Evolutionary conservation across 176 grass and related monocot genomes (phyloP).

Genomic region (Oryza glumipatula): DNA sequence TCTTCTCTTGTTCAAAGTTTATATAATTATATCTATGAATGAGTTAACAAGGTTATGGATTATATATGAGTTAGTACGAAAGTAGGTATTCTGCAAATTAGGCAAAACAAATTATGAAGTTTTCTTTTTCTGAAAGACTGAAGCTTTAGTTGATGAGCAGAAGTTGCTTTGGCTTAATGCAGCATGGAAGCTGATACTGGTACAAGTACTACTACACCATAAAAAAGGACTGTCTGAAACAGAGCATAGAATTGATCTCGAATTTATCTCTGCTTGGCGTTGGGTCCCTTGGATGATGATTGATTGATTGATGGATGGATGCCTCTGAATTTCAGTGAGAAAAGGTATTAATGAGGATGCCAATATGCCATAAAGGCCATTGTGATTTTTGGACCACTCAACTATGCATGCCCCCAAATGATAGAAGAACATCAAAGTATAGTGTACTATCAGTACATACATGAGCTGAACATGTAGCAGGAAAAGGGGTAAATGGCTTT

Average conservation of each 20-base stretch:
- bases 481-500: neutral
- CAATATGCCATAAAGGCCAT: neutral
- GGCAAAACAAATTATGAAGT: neutral
- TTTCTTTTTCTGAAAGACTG: neutral
- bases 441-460: neutral
- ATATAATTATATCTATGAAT: neutral
- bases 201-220: neutral
- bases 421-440: neutral
- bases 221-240: neutral
- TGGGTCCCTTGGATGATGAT: neutral
- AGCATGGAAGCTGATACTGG: neutral
- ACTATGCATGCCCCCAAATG: neutral
- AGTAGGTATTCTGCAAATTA: neutral
- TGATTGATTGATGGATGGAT: neutral
- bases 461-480: neutral
- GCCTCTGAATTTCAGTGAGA: conserved; percentile 14
- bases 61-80: neutral
- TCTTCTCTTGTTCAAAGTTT: neutral
- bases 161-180: neutral
- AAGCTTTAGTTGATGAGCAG: neutral
- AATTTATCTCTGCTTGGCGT: neutral
- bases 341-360: neutral
- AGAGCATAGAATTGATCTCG: neutral
- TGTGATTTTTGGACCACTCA: neutral
- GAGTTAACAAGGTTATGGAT: too few relatives aligned